Conservation (phyloP, 768 basidiomycete genomes). For the Psilocybe azurescens region DNA sequence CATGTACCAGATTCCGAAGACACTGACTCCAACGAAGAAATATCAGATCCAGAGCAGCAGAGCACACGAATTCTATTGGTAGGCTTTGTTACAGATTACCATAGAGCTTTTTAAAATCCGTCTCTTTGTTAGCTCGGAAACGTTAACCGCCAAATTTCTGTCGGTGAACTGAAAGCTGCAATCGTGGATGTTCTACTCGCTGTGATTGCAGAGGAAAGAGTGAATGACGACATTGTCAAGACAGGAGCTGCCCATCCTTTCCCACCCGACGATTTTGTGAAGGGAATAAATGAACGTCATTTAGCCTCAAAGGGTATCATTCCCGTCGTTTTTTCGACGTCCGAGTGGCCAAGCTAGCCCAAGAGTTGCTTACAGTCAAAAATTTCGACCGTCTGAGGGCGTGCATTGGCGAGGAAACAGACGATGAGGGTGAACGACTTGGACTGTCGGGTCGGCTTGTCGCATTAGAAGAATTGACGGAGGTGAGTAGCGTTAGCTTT, state of each 20-base stretch:
- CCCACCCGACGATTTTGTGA: constrained; percentile 13
- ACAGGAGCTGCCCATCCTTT: not conserved
- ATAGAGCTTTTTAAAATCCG: not conserved
- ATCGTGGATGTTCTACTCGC: constrained; percentile 29
- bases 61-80: constrained; percentile 44
- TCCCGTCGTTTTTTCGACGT: constrained; percentile 63
- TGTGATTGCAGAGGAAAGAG: constrained; percentile 9
- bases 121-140: constrained; percentile 37
- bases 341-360: constrained; percentile 56
- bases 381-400: constrained; percentile 31
- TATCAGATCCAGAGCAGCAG: constrained; percentile 26
- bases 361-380: constrained; percentile 41
- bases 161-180: constrained; percentile 31
- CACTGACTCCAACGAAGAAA: constrained; percentile 24
- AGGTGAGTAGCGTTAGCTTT: constrained; percentile 37
- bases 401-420: constrained; percentile 34
- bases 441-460: constrained; percentile 50
- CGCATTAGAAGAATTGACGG: constrained; percentile 46
- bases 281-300: constrained; percentile 60
- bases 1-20: constrained; percentile 24
- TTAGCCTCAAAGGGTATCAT: constrained; percentile 57
- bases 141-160: constrained; percentile 34
- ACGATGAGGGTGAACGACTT: constrained; percentile 27
- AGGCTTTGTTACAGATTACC: constrained; percentile 9
- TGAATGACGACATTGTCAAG: not conserved